phyloP scores from a whole-genome alignment of 1,284 basidiomycete species.

The Puccinia polysora region DNA sequence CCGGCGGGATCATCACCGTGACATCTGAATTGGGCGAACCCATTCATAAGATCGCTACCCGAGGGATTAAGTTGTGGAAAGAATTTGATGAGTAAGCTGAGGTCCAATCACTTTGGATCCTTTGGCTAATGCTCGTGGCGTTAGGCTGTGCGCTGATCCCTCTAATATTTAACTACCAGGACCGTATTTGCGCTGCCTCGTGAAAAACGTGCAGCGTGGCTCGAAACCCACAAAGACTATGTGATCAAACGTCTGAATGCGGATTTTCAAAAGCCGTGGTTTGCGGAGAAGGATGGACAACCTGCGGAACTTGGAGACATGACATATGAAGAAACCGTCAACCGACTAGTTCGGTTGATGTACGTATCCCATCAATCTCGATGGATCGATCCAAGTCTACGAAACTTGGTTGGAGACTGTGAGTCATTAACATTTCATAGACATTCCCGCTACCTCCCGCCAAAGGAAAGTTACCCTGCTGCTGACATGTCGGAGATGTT shows the following conservation, averaged over 20 bases:
- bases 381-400: slow-evolving; percentile 90
- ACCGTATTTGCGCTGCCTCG: slow-evolving; percentile 89
- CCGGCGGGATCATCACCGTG: slow-evolving; percentile 92
- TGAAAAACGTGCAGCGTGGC: slow-evolving; percentile 87
- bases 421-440: background rate
- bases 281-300: slow-evolving; percentile 87
- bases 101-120: background rate
- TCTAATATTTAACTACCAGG: slow-evolving; percentile 17
- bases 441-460: no score
- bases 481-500: background rate
- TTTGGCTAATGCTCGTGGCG: slow-evolving; percentile 25
- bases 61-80: slow-evolving; percentile 94
- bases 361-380: slow-evolving; percentile 83
- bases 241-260: slow-evolving; percentile 87
- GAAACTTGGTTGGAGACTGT: slow-evolving; percentile 82
- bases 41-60: slow-evolving; percentile 96
- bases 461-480: no score
- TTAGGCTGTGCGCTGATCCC: background rate
- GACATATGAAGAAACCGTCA: slow-evolving; percentile 95
- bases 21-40: slow-evolving; percentile 96
- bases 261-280: slow-evolving; percentile 80
- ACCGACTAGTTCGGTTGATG: slow-evolving; percentile 87
- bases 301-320: slow-evolving; percentile 81
- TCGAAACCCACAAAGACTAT: slow-evolving; percentile 78
- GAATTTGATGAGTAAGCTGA: slow-evolving; percentile 74